Evolutionary conservation across 2,329 filamentous ascomycete genomes (phyloP).

Genomic region (Amesomyces nigricolor): DNA sequence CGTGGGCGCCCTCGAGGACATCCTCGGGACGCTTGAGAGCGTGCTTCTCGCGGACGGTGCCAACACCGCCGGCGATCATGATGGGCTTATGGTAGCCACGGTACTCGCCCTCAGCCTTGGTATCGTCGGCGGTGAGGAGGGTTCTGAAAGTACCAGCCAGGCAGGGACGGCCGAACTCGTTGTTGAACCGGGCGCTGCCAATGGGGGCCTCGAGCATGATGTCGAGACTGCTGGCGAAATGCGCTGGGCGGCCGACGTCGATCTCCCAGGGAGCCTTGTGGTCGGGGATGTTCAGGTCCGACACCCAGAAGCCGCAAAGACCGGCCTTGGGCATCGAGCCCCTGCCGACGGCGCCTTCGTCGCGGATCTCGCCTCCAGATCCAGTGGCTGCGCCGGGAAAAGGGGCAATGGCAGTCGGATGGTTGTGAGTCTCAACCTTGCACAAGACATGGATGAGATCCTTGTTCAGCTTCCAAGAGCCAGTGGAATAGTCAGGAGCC

Average conservation of each 20-base stretch:
- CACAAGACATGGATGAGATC: constrained; percentile 82
- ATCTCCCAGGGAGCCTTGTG: constrained; percentile 82
- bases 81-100: constrained; percentile 97
- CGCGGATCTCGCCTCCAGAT: constrained; percentile 89
- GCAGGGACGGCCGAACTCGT: constrained; percentile 90
- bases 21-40: constrained; percentile 76
- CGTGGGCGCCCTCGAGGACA: constrained; percentile 80
- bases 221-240: constrained; percentile 89
- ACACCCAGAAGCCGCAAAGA: constrained; percentile 88
- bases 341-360: constrained; percentile 88
- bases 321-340: constrained; percentile 92
- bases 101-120: constrained; percentile 48
- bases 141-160: constrained; percentile 90
- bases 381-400: constrained; percentile 91
- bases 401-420: constrained; percentile 91
- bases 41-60: constrained; percentile 84
- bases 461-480: constrained; percentile 80
- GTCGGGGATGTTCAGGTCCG: constrained; percentile 84
- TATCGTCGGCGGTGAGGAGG: constrained; percentile 58
- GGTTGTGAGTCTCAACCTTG: constrained; percentile 98
- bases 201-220: constrained; percentile 98
- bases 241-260: constrained; percentile 80
- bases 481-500: constrained; percentile 81
- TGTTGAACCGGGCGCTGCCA: constrained; percentile 92
- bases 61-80: constrained; percentile 94